These are phyloP conservation scores for Jackrogersella minutella DNA, from an alignment of 495 filamentous ascomycete species.

Conservation along the genomic window DNA sequence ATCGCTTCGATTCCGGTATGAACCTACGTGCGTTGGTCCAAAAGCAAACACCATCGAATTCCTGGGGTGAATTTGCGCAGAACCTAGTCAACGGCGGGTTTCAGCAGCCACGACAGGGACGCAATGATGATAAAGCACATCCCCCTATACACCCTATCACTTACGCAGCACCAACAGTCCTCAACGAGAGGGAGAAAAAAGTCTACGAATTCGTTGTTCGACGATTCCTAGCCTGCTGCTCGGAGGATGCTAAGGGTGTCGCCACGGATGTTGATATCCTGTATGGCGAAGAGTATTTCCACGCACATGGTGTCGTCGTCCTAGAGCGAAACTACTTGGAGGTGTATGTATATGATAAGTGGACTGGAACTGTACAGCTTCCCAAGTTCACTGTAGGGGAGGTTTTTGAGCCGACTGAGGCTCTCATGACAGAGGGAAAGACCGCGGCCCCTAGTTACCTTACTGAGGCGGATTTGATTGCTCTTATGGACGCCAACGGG, in stretches of 20 bases:
- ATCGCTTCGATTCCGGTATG: conserved; percentile 92
- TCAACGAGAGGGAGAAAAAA: conserved; percentile 72
- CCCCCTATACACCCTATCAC: conserved; percentile 95
- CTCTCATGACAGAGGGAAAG: conserved; percentile 85
- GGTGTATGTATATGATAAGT: conserved; percentile 95
- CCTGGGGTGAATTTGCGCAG: conserved; percentile 86
- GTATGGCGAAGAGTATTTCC: conserved; percentile 86
- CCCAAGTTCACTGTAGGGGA: conserved; percentile 81
- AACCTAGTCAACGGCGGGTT: conserved; percentile 81
- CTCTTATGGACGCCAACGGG: conserved; percentile 97
- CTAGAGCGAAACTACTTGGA: conserved; percentile 90
- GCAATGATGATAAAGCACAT: conserved; percentile 94
- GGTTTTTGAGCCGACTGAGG: conserved; percentile 86
- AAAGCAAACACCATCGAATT: conserved; percentile 78
- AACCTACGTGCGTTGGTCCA: conserved; percentile 80
- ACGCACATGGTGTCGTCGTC: conserved; percentile 83
- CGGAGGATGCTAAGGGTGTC: conserved; percentile 88
- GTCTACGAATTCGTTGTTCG: conserved; percentile 96
- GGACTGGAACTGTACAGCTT: conserved; percentile 85
- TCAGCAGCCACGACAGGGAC: conserved; percentile 78
- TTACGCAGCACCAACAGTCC: conserved; percentile 68
- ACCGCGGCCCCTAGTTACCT: conserved; percentile 84
- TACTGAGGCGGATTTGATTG: conserved; percentile 96
- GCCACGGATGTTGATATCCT: conserved; percentile 82
- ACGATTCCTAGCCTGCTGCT: conserved; percentile 95